Evolutionary conservation across 805 yeast genomes (phyloP), one percentile per base, ranked within the genome.

Genomic region (Starmerella sp.): DNA sequence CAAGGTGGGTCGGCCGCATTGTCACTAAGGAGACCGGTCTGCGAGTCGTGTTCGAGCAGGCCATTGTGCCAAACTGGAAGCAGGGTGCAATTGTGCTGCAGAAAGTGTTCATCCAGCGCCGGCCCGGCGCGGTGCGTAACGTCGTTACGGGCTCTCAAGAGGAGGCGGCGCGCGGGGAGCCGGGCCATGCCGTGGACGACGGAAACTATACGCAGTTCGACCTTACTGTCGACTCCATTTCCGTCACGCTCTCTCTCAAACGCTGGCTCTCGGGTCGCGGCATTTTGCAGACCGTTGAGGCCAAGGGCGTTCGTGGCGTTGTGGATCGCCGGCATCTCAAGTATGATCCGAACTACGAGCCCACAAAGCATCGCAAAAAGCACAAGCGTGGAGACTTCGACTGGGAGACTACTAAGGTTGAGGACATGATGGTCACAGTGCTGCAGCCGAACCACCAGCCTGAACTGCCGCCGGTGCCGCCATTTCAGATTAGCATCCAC

Each of bases 161-260:
- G 5, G 84, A 77, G 45, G 90, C 91, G 0, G 79, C 79, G 30
- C 83, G 82, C 30, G 77, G 79, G 41, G 80, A 83, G 13, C 37
- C 4, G 28, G 37, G 37, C 28, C 30, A 28, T 17, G 48, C 41
- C 4, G 54, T 39, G 31, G 96, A 72, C 37, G 95, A 89, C 66
- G 97, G 97, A 1, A 93, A 93, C 69, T 93, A 90, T 69, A 91
- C 98, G 0, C 98, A 93, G 67, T 93, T 84, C 67, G 98, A 93
- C 68, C 68, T 93, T 41, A 86, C 95, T 0, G 84, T 93, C 14
- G 96, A 91, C 56, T 85, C 84, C 61, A 83, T 90, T 11, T 82
- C 83, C 52, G 78, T 93, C 0, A 82, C 95, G 1, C 71, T 93
- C 15, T 85, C 95, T 11, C 80, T 93, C 61, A 74, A 79, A 52